Base-by-base conservation (phyloP, 2,329 filamentous ascomycete species). In the Trichoderma lentiforme region DNA sequence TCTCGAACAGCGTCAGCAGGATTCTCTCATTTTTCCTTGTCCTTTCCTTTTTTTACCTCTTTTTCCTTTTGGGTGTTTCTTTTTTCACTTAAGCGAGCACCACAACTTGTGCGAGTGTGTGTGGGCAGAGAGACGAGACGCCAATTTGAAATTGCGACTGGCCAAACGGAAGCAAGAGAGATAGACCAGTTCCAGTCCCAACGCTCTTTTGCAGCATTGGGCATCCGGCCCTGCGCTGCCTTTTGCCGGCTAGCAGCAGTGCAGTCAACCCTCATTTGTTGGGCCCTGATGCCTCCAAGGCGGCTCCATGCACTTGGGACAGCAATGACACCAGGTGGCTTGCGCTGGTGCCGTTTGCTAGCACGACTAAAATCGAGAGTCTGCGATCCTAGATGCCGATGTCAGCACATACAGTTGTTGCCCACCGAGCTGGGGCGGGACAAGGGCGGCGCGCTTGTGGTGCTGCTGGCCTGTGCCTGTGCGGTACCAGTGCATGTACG, bases 301-400 rank as follows among this genome's bases (percentile, higher is more conserved):
- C 65, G 65, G 65, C 65, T 26, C 65, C 65, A 60, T 68, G 65
- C 26, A 21, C 65, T 32, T 68, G 66, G 66, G 39, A 69, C 56
- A 60, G 30, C 66, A 69, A 32, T 61, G 56, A 69, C 56, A 53
- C 36, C n/a, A 21, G 47, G 65, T 60, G 65, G 65, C 65, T 68
- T 68, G 65, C 32, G 32, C 65, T 43, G 51, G 15, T 43, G 47
- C 28, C 28, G 47, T 6, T 56, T 56, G 30, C 39, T 53, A 36
- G 26, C 47, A 30, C 63, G 28, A n/a, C 26, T n/a, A 26, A 30
- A 34, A 57, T 36, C 47, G 30, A 57, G 56, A 34, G 63, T 28
- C 53, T 32, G 34, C 65, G 65, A 68, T 60, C 15, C 34, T 30
- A 60, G 53, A 68, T 58, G 53, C 53, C 26, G 65, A 47, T 30